Evolutionary conservation across 2,329 filamentous ascomycete species (phyloP).

Genomic region (Talaromyces funiculosus): DNA sequence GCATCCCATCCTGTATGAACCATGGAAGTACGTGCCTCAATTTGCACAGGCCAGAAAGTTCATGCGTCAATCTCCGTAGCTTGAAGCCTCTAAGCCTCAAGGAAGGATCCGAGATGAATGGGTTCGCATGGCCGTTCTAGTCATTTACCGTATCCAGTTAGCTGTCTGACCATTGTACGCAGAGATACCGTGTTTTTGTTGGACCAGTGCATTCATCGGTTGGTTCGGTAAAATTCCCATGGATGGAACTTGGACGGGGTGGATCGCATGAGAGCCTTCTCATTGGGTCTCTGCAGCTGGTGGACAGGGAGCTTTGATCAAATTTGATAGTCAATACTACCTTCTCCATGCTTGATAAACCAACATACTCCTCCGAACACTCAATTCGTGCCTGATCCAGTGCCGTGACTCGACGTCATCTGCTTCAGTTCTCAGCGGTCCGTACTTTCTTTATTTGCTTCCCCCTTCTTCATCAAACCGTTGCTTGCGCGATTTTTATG

Average conservation of each 20-base stretch:
- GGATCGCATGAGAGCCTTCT: neutral
- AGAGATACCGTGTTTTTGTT: neutral
- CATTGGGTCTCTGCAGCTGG: neutral
- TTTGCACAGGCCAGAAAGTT: neutral
- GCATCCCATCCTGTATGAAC: neutral
- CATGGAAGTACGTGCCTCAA: neutral
- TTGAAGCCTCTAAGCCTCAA: neutral
- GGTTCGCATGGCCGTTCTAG: neutral
- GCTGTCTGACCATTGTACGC: neutral
- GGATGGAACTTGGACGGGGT: neutral
- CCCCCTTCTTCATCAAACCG: neutral
- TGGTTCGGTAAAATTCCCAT: neutral
- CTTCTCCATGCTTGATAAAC: neutral
- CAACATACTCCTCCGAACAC: neutral
- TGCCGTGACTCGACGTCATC: constrained; percentile 3
- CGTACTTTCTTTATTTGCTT: neutral
- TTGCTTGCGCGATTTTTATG: neutral
- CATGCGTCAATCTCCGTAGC: neutral
- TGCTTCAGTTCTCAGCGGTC: neutral
- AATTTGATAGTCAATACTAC: neutral
- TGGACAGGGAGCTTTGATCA: neutral
- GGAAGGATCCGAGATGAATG: constrained; percentile 2
- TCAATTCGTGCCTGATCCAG: neutral
- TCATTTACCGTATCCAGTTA: constrained; percentile 1
- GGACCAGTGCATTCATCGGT: neutral